These are phyloP conservation scores for Solanum arcanum DNA, from an alignment of 257 asterid genomes.

Conservation along the genomic window DNA sequence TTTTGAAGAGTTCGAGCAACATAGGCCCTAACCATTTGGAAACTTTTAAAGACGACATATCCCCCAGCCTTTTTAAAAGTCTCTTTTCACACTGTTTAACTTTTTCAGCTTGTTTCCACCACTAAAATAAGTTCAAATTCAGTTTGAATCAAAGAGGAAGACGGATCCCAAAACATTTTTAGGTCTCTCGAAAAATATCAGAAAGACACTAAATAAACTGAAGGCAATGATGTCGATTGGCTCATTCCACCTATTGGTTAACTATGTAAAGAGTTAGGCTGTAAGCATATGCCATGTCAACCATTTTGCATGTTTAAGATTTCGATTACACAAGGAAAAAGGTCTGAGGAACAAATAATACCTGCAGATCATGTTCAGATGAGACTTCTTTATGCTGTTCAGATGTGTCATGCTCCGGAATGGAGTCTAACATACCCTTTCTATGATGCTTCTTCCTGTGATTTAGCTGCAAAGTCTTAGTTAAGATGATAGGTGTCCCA, in stretches of 20 bases:
- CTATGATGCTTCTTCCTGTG: constrained; percentile 47
- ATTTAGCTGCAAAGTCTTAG: constrained; percentile 59
- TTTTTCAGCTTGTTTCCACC: background rate
- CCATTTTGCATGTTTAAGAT: background rate
- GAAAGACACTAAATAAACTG: background rate
- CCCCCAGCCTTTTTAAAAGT: background rate
- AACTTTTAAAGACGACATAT: background rate
- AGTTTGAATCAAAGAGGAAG: background rate
- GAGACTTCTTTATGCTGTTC: constrained; percentile 30
- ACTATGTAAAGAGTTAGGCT: background rate
- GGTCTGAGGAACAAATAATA: background rate
- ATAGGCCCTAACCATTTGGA: background rate
- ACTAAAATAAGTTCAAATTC: background rate
- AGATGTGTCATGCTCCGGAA: constrained; percentile 51
- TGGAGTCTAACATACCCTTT: constrained; percentile 45
- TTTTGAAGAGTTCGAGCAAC: background rate
- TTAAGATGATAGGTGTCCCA: constrained; percentile 69
- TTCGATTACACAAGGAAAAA: background rate
- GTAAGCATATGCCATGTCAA: background rate
- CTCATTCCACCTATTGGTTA: background rate
- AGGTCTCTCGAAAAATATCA: background rate
- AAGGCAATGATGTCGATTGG: background rate
- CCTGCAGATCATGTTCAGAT: constrained; percentile 56
- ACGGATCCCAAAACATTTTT: background rate
- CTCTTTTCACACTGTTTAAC: background rate